Evolutionary conservation across 441 rosid genomes (phyloP).

Genomic region (Syzygium malaccense): DNA sequence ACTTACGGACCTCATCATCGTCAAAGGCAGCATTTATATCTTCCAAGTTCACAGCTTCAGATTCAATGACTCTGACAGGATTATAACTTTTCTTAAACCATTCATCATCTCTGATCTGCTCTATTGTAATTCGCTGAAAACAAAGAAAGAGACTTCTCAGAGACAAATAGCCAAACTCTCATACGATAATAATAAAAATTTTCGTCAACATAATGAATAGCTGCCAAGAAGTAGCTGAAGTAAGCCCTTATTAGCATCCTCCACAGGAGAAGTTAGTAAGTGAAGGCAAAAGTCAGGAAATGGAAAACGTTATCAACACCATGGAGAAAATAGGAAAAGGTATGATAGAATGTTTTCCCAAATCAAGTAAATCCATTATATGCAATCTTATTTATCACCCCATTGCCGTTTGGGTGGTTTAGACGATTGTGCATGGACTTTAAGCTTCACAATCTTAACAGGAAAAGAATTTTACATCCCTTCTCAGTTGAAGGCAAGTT

Average conservation of each 20-base stretch:
- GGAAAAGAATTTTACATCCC: not conserved
- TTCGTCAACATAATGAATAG: not conserved
- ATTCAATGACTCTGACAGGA: constrained; percentile 68
- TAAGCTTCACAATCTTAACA: not conserved
- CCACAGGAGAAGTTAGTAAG: not conserved
- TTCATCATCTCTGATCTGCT: constrained; percentile 67
- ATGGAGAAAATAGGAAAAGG: not conserved
- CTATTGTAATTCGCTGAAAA: constrained; percentile 79
- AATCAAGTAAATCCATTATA: not conserved
- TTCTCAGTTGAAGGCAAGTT: not conserved
- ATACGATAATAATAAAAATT: not conserved
- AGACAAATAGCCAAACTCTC: constrained; percentile 2
- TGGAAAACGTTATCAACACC: not conserved
- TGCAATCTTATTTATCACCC: not conserved
- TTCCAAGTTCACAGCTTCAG: constrained; percentile 89
- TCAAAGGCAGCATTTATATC: constrained; percentile 91
- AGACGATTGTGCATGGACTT: not conserved
- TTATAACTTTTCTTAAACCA: constrained; percentile 71
- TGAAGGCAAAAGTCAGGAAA: not conserved
- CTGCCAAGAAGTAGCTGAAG: not conserved
- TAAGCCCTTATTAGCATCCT: not conserved
- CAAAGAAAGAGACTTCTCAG: constrained; percentile 6
- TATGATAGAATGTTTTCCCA: not conserved
- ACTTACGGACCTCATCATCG: constrained; percentile 70
- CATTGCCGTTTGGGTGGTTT: not conserved